These are phyloP conservation scores for Jaltomata sinuosa DNA, from an alignment of 257 asterid species.

Conservation along the genomic window DNA sequence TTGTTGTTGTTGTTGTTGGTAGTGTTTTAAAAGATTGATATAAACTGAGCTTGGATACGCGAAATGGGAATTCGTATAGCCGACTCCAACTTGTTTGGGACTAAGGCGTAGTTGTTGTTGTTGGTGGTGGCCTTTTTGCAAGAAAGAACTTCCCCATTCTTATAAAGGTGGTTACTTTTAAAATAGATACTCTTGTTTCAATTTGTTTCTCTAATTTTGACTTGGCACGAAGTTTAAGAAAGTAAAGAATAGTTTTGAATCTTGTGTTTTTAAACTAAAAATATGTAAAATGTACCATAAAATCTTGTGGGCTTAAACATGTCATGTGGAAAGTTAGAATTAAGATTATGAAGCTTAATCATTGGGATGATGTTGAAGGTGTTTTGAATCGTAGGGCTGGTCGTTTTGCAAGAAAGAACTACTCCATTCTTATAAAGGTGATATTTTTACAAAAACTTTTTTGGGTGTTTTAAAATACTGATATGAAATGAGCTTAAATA, in stretches of 20 bases:
- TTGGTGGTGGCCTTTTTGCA: no score
- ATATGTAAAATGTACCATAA: no score
- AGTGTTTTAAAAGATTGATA: not conserved
- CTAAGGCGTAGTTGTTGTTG: not conserved
- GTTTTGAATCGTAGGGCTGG: constrained; percentile 90
- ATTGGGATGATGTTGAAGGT: constrained; percentile 67
- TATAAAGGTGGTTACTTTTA: no score
- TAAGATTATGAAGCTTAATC: constrained; percentile 41
- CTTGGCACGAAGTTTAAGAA: no score
- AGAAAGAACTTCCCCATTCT: no score
- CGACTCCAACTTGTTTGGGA: not conserved
- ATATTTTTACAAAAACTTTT: no score
- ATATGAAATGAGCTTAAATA: not conserved
- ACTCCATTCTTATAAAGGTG: constrained; percentile 55
- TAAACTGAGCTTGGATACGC: not conserved
- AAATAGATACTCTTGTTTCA: no score
- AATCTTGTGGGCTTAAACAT: no score
- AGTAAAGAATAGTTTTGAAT: no score
- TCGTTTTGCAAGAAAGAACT: constrained; percentile 75
- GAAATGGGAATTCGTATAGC: not conserved
- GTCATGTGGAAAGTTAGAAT: no score
- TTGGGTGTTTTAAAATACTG: not conserved
- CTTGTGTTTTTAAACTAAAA: no score
- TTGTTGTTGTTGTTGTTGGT: not conserved
- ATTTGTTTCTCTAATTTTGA: no score